Base-by-base conservation (phyloP, 495 filamentous ascomycete genomes). In the Hypoxylon perforatum region DNA sequence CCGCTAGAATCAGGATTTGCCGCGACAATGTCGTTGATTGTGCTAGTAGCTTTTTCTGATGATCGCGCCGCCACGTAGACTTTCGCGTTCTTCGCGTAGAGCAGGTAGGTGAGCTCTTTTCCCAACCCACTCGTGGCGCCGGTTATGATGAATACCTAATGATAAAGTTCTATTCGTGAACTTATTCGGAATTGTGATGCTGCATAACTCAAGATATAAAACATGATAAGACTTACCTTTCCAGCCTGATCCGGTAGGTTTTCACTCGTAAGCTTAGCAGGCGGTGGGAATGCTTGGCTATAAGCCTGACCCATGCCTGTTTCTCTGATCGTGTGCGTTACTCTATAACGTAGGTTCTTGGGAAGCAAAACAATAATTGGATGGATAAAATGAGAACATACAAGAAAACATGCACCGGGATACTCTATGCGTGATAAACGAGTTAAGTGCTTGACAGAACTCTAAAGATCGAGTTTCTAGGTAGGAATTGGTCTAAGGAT, bases 1-100 rank as follows among this genome's bases (percentile, higher is more conserved):
- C 74, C 65, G 4, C 14, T 59, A 4, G 56, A 69, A 1, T 23
- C 3, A 4, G 60, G 51, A 15, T 55, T 62, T 5, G 49, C 41
- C 28, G 9, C 63, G 22, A 62, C 53, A 48, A 74, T 62, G 4
- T 51, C 50, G 15, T 45, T 23, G 42, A 73, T 73, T 4, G 70
- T 72, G 2, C 42, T 22, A 1, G 42, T 48, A 10, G 71, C 73
- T 17, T 69, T 75, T 1, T 56, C 55, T 44, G 70, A 60, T 6
- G 75, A 76, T 14, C 85, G 82, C 6, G 74, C 73, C 2, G 82
- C 81, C 15, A 86, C 70, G 67, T 86, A 87, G 52, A 87, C 76
- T 33, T 76, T 84, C 21, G 76, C 84, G 25, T 78, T 75, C 18
- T 70, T 72, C 7, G 65, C 25, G 47, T 80, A 83, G 7, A 84